Evolutionary conservation across 1,139 yeast genomes (phyloP).

Genomic region (Scheffersomyces parashehatae): DNA sequence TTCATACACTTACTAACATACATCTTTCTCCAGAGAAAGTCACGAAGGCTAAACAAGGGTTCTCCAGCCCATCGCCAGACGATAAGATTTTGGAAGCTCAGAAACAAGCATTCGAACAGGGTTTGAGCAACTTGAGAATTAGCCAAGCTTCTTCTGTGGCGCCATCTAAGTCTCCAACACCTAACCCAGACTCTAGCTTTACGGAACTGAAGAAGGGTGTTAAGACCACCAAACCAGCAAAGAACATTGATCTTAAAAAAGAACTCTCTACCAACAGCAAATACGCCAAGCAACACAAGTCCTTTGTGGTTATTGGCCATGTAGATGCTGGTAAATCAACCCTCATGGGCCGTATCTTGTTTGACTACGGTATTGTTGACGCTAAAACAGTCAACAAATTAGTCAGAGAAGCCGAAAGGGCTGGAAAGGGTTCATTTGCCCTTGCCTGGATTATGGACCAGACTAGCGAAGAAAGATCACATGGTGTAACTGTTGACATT

Average conservation of each 20-base stretch:
- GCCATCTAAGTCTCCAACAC: conserved; percentile 9
- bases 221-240: conserved; percentile 42
- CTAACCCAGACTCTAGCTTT: background rate
- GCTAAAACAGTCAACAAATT: conserved; percentile 73
- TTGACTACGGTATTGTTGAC: conserved; percentile 81
- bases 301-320: conserved; percentile 91
- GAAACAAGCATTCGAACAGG: conserved; percentile 47
- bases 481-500: conserved; percentile 94
- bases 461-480: conserved; percentile 81
- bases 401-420: conserved; percentile 74
- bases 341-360: conserved; percentile 82
- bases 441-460: conserved; percentile 98
- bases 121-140: conserved; percentile 31
- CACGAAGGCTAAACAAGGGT: conserved; percentile 54
- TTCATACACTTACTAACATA: conserved; percentile 42
- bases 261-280: conserved; percentile 39
- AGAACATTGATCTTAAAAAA: conserved; percentile 37
- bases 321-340: conserved; percentile 99
- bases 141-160: conserved; percentile 8
- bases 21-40: conserved; percentile 47
- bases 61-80: conserved; percentile 79
- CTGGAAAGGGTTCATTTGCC: conserved; percentile 92
- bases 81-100: conserved; percentile 69
- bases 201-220: conserved; percentile 13
- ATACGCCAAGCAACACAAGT: conserved; percentile 59